phyloP scores from a whole-genome alignment of 2,329 filamentous ascomycete genomes.

The Fonsecaea monophora region DNA sequence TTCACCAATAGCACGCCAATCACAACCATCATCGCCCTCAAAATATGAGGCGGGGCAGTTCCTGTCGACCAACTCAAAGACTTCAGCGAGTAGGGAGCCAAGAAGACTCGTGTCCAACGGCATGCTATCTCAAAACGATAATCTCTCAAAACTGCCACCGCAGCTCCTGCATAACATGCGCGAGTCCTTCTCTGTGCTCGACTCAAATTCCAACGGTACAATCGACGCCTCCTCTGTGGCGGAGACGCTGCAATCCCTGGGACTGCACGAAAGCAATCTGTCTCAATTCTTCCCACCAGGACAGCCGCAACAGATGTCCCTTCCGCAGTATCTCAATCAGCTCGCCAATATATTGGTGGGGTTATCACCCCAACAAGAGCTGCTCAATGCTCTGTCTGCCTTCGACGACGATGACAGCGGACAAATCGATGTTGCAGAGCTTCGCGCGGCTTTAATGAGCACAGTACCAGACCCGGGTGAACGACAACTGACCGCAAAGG shows the following conservation, averaged over 20 bases:
- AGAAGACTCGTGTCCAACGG: slow-evolving; percentile 29
- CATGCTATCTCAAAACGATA: slow-evolving; percentile 44
- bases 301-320: slow-evolving; percentile 73
- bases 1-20: slow-evolving; percentile 45
- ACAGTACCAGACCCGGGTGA: slow-evolving; percentile 78
- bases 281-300: slow-evolving; percentile 81
- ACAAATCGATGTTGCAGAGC: slow-evolving; percentile 81
- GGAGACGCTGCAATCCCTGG: slow-evolving; percentile 73
- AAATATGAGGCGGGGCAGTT: slow-evolving; percentile 12
- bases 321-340: slow-evolving; percentile 84
- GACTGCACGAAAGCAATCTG: slow-evolving; percentile 78
- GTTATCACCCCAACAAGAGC: slow-evolving; percentile 78
- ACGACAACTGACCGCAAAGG: slow-evolving; percentile 68
- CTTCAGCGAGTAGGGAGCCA: slow-evolving; percentile 12
- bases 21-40: slow-evolving; percentile 13
- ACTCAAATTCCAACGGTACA: slow-evolving; percentile 83
- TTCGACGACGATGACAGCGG: slow-evolving; percentile 97
- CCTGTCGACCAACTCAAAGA: not conserved
- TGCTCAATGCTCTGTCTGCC: slow-evolving; percentile 88
- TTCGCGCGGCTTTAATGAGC: slow-evolving; percentile 81
- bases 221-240: slow-evolving; percentile 83
- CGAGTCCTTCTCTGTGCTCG: slow-evolving; percentile 92
- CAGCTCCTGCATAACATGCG: slow-evolving; percentile 85
- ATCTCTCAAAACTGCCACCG: slow-evolving; percentile 67
- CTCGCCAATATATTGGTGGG: slow-evolving; percentile 76